Conservation (phyloP, 768 basidiomycete genomes). For the Hericium erinaceus region DNA sequence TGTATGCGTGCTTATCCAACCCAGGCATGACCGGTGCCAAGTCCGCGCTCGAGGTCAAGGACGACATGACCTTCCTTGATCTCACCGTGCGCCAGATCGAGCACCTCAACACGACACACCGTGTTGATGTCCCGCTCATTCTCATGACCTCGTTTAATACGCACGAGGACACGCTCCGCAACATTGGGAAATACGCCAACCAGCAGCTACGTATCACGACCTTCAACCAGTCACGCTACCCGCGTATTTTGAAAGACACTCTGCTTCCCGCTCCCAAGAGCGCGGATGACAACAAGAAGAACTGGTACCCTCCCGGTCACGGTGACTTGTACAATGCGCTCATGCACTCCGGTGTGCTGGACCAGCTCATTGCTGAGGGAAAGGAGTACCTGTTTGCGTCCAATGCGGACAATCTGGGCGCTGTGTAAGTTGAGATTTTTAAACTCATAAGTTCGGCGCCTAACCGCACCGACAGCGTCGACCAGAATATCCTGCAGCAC, state of each 20-base stretch:
- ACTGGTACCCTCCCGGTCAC: constrained; percentile 75
- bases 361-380: constrained; percentile 58
- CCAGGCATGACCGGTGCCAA: constrained; percentile 54
- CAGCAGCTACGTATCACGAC: constrained; percentile 66
- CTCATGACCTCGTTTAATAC: constrained; percentile 82
- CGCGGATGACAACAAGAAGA: constrained; percentile 51
- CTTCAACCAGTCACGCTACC: constrained; percentile 70
- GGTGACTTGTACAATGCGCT: constrained; percentile 69
- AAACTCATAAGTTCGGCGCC: not conserved
- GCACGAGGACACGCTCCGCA: constrained; percentile 66
- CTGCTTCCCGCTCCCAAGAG: constrained; percentile 53
- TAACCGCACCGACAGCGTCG: constrained; percentile 35
- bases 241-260: constrained; percentile 61
- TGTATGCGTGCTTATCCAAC: constrained; percentile 1
- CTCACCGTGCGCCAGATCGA: constrained; percentile 56
- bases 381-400: constrained; percentile 76
- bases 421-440: constrained; percentile 32
- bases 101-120: constrained; percentile 54
- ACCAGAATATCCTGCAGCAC: constrained; percentile 55
- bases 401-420: constrained; percentile 70
- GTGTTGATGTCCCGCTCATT: constrained; percentile 67
- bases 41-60: constrained; percentile 66
- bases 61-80: constrained; percentile 64
- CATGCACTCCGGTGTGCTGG: constrained; percentile 62
- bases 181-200: constrained; percentile 75